Conservation (phyloP, 2,329 filamentous ascomycete genomes). For the Pezicula rhizophila region DNA sequence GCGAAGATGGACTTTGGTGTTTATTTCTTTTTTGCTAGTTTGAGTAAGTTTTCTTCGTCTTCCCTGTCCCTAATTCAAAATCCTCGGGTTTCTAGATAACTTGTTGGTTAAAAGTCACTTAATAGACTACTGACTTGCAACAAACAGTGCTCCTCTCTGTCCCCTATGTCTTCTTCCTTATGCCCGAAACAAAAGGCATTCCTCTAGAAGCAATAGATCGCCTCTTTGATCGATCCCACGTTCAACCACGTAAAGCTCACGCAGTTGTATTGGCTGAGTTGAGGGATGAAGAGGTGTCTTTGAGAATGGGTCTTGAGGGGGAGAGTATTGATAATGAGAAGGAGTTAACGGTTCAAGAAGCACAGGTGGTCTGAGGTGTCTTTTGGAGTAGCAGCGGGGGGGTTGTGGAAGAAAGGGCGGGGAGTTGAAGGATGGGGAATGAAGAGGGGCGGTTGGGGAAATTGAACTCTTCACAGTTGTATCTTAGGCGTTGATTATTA, state of each 20-base stretch:
- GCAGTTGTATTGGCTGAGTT: background rate
- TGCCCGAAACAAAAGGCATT: constrained; percentile 62
- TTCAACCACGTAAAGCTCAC: background rate
- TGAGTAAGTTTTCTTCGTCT: constrained; percentile 52
- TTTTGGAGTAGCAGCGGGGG: too few relatives aligned
- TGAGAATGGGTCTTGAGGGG: background rate
- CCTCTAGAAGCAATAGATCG: constrained; percentile 60
- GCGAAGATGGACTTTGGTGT: constrained; percentile 52
- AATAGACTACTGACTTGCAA: constrained; percentile 36
- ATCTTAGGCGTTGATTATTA: too few relatives aligned
- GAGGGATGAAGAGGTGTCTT: background rate
- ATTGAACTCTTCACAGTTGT: too few relatives aligned
- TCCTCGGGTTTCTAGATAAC: too few relatives aligned
- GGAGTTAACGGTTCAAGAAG: background rate
- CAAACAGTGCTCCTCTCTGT: background rate
- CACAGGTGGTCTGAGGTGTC: too few relatives aligned
- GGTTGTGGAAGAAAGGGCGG: too few relatives aligned
- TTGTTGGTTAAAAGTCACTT: too few relatives aligned
- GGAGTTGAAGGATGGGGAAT: too few relatives aligned
- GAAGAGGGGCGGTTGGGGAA: too few relatives aligned
- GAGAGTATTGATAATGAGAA: background rate
- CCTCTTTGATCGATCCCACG: constrained; percentile 39
- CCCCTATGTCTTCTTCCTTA: background rate
- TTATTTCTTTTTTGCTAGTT: constrained; percentile 62
- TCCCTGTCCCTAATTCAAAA: too few relatives aligned